Conservation (phyloP, 176 grass and related monocot genomes). For the Oryza punctata region DNA sequence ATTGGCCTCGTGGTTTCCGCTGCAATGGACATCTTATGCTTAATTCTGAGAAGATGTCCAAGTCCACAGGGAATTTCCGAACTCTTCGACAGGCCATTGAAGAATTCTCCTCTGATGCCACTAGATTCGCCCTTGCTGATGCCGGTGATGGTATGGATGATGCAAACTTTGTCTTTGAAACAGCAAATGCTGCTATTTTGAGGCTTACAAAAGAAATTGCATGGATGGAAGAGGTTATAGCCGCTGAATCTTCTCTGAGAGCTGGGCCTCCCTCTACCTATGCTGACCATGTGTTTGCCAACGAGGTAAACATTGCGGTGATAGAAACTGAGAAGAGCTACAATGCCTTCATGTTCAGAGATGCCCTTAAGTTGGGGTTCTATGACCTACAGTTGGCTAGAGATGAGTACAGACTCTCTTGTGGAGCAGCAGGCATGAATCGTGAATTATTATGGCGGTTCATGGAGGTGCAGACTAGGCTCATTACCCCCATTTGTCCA, state of each 20-base stretch:
- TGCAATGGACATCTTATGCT: slow-evolving; percentile 92
- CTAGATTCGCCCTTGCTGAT: slow-evolving; percentile 84
- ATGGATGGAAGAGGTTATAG: slow-evolving; percentile 85
- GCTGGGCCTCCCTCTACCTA: slow-evolving; percentile 50
- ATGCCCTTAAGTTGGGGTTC: slow-evolving; percentile 76
- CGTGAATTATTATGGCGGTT: slow-evolving; percentile 54
- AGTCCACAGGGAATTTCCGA: slow-evolving; percentile 80
- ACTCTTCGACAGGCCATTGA: slow-evolving; percentile 68
- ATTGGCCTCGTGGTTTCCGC: slow-evolving; percentile 79
- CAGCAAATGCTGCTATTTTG: slow-evolving; percentile 76
- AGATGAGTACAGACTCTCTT: slow-evolving; percentile 80
- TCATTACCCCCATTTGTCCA: slow-evolving; percentile 66
- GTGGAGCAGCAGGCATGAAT: slow-evolving; percentile 71
- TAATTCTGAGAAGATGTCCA: slow-evolving; percentile 91
- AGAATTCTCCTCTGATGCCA: slow-evolving; percentile 75
- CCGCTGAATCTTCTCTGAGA: slow-evolving; percentile 61
- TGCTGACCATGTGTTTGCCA: slow-evolving; percentile 73
- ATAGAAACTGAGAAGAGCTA: slow-evolving; percentile 75
- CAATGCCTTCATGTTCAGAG: slow-evolving; percentile 78
- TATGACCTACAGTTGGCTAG: slow-evolving; percentile 77
- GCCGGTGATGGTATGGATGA: slow-evolving; percentile 91
- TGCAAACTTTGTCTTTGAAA: slow-evolving; percentile 89
- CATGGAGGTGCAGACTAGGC: slow-evolving; percentile 70
- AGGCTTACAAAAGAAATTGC: slow-evolving; percentile 79
- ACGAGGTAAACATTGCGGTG: slow-evolving; percentile 71